Base-by-base conservation (phyloP, 768 basidiomycete genomes). In the Suillus subluteus region DNA sequence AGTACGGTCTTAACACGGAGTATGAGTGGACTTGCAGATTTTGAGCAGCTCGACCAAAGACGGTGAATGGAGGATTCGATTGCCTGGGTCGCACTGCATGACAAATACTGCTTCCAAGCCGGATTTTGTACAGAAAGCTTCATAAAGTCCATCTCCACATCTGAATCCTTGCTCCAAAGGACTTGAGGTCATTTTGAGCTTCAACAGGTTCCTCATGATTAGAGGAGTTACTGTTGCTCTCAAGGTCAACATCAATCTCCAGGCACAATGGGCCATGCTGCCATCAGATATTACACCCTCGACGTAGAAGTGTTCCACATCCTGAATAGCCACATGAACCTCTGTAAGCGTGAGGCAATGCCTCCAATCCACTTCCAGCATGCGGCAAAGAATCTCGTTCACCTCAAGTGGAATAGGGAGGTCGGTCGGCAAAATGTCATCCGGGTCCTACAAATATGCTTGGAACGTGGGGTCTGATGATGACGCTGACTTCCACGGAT, bases 401-500 rank as follows among this genome's bases (percentile, higher is more conserved):
- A 91, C 82, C 71, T 90, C 86, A 4, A 79, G 73, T 6, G 93
- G 94, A 68, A 96, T 88, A 13, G 94, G 94, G 35, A 95, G 88
- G 72, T 94, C 91, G 61, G 87, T 87, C 32, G 89, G 89, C n/a
- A 99, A 87, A 82, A 97, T 96, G 68, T 87, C 84, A 16, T 74
- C 67, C 41, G 92, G 92, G 70, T 94, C 87, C 69, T 86, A 87
- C 65, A 93, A 84, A 78, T 94, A 99, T 0, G 91, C 91, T 71
- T 91, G 87, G 83, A 96, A 99, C 4, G 94, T 96, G 68, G 91
- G 90, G 78, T 99, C 97, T 50, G 88, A 83, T 1, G 80, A 75
- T 4, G 87, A 90, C 4, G 97, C 96, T 26, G 93, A 91, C 76
- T 92, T 92, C 97, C 97, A 99, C 5, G 97, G 97, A 73, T 98